phyloP scores from a whole-genome alignment of 73 alveolate species.

The Durusdinium trenchii region DNA sequence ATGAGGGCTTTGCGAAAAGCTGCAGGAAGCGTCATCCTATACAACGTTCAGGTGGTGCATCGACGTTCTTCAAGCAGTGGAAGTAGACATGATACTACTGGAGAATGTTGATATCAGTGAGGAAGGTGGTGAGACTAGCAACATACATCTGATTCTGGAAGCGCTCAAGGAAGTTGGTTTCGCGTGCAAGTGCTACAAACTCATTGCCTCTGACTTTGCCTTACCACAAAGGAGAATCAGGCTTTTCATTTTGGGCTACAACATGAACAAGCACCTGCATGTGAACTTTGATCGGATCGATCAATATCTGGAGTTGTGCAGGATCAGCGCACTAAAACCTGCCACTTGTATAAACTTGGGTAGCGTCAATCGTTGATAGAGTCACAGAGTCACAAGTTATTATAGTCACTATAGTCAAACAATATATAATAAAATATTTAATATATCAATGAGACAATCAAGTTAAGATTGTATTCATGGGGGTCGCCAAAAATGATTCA shows the following conservation, averaged over 20 bases:
- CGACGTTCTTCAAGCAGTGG: neutral
- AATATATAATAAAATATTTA: neutral
- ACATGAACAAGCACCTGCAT: neutral
- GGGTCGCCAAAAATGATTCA: no score
- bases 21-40: neutral
- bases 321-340: neutral
- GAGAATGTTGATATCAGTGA: neutral
- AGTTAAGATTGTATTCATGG: no score
- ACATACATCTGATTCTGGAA: neutral
- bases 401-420: neutral
- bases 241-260: neutral
- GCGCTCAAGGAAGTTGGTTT: neutral
- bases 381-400: no score
- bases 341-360: neutral
- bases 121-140: neutral
- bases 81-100: neutral
- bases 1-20: neutral
- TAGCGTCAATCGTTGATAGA: neutral
- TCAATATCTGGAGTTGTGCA: neutral
- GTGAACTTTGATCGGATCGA: neutral
- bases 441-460: neutral
- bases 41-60: neutral
- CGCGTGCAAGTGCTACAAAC: neutral
- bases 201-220: neutral
- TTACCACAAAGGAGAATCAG: neutral